A percentile compares a stretch with the other conserved stretches of the same genome.
Evolutionary conservation across 352 stramenopile species (phyloP).

Genomic region (Pythium sp.): DNA sequence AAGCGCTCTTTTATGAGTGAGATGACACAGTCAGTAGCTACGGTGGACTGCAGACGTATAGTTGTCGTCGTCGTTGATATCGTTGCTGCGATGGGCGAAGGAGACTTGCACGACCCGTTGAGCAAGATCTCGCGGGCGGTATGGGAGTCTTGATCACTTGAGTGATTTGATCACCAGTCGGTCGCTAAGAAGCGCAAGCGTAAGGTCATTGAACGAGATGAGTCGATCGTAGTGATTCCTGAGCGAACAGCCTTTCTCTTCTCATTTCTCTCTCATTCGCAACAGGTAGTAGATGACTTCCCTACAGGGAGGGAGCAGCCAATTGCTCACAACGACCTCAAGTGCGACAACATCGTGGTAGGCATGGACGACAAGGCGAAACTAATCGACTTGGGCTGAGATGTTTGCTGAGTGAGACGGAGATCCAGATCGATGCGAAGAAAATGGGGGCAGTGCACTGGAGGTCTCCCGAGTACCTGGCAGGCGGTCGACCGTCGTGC

Average conservation of each 20-base stretch:
- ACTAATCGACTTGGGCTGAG: conserved; percentile 21
- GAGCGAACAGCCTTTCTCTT: too few species aligned
- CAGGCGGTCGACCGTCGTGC: too few species aligned
- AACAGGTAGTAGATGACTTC: too few species aligned
- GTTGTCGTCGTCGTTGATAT: background rate
- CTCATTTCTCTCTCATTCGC: too few species aligned
- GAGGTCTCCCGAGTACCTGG: background rate
- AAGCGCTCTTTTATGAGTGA: background rate
- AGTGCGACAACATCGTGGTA: conserved; percentile 26
- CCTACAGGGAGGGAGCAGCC: too few species aligned
- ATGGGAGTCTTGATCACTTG: background rate
- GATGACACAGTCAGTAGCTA: background rate
- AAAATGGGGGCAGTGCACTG: background rate
- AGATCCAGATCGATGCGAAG: conserved; percentile 5
- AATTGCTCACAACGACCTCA: conserved; percentile 19
- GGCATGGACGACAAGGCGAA: conserved; percentile 15
- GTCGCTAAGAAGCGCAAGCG: background rate
- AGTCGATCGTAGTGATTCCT: too few species aligned
- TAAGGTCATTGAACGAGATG: background rate
- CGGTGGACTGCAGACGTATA: background rate
- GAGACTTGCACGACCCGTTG: too few species aligned
- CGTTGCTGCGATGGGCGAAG: too few species aligned
- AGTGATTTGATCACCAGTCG: background rate
- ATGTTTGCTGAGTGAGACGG: background rate
- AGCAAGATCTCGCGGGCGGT: too few species aligned